A percentile compares a stretch with the other conserved stretches of the same genome.
Evolutionary conservation across 2,329 filamentous ascomycete species (phyloP).

Genomic region (Colletotrichum musae): DNA sequence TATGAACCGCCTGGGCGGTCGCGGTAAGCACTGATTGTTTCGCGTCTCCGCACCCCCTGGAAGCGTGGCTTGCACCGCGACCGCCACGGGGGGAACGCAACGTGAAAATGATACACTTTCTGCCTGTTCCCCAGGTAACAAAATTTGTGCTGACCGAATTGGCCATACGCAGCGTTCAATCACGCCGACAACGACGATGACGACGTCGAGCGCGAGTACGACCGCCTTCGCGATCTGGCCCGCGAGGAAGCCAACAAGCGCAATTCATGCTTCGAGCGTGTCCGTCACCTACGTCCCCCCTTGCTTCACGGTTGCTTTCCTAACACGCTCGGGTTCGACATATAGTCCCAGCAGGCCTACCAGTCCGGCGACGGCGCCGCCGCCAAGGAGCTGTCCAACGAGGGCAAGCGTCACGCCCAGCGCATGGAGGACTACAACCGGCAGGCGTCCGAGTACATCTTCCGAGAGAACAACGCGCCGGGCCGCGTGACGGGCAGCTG

Average conservation of each 20-base stretch:
- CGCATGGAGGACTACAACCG: constrained; percentile 91
- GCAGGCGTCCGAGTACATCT: constrained; percentile 94
- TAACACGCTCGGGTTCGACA: constrained; percentile 12
- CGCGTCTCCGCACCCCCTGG: constrained; percentile 16
- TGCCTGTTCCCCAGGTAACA: no score
- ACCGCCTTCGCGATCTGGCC: constrained; percentile 87
- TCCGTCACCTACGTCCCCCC: constrained; percentile 53
- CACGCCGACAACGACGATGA: constrained; percentile 75
- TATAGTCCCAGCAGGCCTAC: constrained; percentile 83
- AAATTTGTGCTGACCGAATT: constrained; percentile 12
- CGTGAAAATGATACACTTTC: background rate
- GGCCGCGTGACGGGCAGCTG: constrained; percentile 83
- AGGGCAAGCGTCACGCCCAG: constrained; percentile 87
- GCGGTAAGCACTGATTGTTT: constrained; percentile 37
- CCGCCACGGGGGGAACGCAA: constrained; percentile 9
- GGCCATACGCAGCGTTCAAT: constrained; percentile 76
- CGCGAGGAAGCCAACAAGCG: constrained; percentile 85
- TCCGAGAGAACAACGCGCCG: constrained; percentile 90
- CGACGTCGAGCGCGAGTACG: constrained; percentile 88
- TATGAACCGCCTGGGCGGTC: constrained; percentile 42
- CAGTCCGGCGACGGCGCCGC: constrained; percentile 82
- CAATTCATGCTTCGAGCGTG: constrained; percentile 81
- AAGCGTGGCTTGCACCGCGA: constrained; percentile 23
- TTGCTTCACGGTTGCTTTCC: background rate
- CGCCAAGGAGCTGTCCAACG: constrained; percentile 87